These are phyloP conservation scores for Castanea sativa DNA, from an alignment of 306 rosid genomes.

Conservation along the genomic window DNA sequence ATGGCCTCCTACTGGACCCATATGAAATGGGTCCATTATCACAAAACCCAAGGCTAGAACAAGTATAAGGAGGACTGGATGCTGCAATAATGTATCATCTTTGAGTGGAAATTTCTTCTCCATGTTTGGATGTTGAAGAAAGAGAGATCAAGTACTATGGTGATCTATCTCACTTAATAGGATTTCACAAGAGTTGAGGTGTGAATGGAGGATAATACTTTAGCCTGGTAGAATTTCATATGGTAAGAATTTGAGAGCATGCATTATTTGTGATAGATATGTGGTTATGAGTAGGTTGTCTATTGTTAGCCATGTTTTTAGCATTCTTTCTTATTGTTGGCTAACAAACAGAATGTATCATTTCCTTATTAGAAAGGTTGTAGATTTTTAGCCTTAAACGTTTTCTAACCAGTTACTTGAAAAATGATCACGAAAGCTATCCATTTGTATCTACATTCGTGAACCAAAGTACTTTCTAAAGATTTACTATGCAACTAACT, in stretches of 20 bases:
- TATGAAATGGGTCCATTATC: slow-evolving; percentile 80
- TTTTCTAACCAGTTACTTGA: background rate
- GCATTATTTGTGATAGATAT: slow-evolving; percentile 38
- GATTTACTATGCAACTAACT: background rate
- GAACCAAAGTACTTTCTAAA: background rate
- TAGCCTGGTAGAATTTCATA: slow-evolving; percentile 23
- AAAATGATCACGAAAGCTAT: background rate
- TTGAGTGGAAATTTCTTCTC: slow-evolving; percentile 58
- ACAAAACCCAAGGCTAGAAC: slow-evolving; percentile 59
- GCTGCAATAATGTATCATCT: slow-evolving; percentile 71
- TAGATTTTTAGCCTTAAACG: background rate
- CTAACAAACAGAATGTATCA: background rate
- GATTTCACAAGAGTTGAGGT: background rate
- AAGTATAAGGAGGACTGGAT: slow-evolving; percentile 52
- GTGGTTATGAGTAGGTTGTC: slow-evolving; percentile 48
- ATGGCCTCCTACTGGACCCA: slow-evolving; percentile 68
- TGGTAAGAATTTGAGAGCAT: slow-evolving; percentile 37
- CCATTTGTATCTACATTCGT: background rate
- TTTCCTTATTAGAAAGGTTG: background rate
- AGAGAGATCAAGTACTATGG: background rate
- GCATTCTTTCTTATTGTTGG: slow-evolving; percentile 25
- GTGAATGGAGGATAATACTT: slow-evolving; percentile 16
- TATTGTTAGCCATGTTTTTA: slow-evolving; percentile 39
- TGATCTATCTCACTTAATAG: background rate
- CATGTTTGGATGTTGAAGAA: slow-evolving; percentile 34